phyloP scores from a whole-genome alignment of 352 stramenopile genomes.

The Phytophthora melonis region DNA sequence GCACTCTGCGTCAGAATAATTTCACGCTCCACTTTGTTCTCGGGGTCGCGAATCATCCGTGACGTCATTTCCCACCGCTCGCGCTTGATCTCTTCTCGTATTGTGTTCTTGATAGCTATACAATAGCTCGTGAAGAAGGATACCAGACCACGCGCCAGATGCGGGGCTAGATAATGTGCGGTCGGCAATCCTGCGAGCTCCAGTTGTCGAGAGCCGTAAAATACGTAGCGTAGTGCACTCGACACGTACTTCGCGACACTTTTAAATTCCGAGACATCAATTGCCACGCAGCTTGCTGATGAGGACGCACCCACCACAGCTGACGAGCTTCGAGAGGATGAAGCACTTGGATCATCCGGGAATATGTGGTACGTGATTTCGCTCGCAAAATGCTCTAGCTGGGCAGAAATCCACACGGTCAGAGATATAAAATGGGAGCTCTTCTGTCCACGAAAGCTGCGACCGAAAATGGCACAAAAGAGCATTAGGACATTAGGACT shows the following conservation, averaged over 20 bases:
- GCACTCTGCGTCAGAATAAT: slow-evolving; percentile 87
- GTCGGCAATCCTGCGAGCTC: slow-evolving; percentile 82
- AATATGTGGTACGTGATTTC: slow-evolving; percentile 86
- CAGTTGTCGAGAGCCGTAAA: slow-evolving; percentile 82
- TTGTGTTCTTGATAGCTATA: slow-evolving; percentile 71
- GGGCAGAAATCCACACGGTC: slow-evolving; percentile 83
- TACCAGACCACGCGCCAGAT: slow-evolving; percentile 66
- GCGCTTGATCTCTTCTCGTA: slow-evolving; percentile 82
- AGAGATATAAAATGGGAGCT: slow-evolving; percentile 82
- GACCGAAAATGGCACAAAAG: slow-evolving; percentile 7
- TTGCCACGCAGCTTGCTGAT: slow-evolving; percentile 45
- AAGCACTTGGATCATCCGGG: slow-evolving; percentile 50
- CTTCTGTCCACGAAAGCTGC: slow-evolving; percentile 77
- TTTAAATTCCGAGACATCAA: slow-evolving; percentile 83
- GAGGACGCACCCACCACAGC: slow-evolving; percentile 11
- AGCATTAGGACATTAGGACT: not conserved
- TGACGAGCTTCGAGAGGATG: slow-evolving; percentile 29
- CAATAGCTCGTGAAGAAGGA: slow-evolving; percentile 74
- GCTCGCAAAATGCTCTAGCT: slow-evolving; percentile 79
- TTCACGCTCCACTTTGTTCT: slow-evolving; percentile 73
- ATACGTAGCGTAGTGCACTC: slow-evolving; percentile 79
- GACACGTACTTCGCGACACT: slow-evolving; percentile 81
- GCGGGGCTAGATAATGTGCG: slow-evolving; percentile 73
- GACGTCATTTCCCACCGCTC: slow-evolving; percentile 85
- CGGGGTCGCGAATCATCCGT: slow-evolving; percentile 74